Conservation (phyloP, 257 asterid genomes). For the Anisodus tanguticus region DNA sequence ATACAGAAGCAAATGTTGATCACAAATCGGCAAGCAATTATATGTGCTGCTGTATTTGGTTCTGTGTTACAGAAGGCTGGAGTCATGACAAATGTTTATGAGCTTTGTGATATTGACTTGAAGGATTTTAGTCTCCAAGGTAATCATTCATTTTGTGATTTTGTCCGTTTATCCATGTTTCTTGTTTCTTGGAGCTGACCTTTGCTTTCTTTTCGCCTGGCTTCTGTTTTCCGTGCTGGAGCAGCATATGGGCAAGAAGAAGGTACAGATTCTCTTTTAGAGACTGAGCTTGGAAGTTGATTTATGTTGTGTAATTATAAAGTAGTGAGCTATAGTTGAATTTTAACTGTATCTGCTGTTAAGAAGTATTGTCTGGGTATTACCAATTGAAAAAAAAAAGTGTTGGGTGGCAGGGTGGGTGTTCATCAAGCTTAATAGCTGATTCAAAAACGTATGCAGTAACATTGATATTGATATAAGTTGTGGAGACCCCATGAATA, state of each 20-base stretch:
- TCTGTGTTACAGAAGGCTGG: conserved; percentile 90
- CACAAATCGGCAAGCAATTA: conserved; percentile 91
- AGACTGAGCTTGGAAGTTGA: background rate
- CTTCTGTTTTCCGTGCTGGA: conserved; percentile 41
- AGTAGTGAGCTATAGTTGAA: conserved; percentile 22
- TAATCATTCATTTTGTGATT: conserved; percentile 37
- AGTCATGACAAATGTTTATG: conserved; percentile 76
- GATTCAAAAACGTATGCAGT: background rate
- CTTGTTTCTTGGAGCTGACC: conserved; percentile 40
- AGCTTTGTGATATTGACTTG: conserved; percentile 95
- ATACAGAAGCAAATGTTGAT: conserved; percentile 89
- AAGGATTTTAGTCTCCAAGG: conserved; percentile 99
- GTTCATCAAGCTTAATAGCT: conserved; percentile 11
- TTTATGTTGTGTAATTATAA: background rate
- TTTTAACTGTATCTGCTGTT: background rate
- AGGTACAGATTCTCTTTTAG: conserved; percentile 54
- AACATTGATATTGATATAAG: background rate
- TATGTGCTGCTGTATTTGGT: conserved; percentile 81
- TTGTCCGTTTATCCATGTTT: conserved; percentile 24
- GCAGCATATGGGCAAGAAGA: conserved; percentile 74
- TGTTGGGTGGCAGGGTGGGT: background rate
- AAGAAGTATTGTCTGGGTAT: conserved; percentile 14
- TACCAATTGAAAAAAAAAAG: background rate
- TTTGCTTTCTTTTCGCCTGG: conserved; percentile 26
- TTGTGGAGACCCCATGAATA: background rate